A percentile compares a stretch with the other conserved stretches of the same genome.
Conservation (phyloP, 768 basidiomycete species). For the Calocera viscosa region DNA sequence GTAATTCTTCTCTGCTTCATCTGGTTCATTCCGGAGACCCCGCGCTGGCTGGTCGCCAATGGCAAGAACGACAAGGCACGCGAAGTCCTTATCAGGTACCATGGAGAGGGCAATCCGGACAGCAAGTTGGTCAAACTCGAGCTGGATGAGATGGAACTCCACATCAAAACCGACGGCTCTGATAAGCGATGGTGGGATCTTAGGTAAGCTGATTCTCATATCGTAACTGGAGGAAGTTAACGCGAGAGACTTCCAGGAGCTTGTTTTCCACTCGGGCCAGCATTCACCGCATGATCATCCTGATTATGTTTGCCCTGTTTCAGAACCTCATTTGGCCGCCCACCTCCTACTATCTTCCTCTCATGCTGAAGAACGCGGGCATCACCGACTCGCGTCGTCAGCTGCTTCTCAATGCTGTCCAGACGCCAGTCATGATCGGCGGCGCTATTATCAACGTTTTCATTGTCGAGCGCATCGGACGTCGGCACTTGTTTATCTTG, state of each 20-base stretch:
- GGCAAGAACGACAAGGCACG: constrained; percentile 16
- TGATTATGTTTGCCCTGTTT: constrained; percentile 21
- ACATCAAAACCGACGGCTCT: constrained; percentile 18
- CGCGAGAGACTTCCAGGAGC: not conserved
- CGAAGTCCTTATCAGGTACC: constrained; percentile 16
- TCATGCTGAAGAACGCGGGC: constrained; percentile 28
- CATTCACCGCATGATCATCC: constrained; percentile 18
- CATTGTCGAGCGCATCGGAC: constrained; percentile 27
- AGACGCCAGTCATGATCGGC: constrained; percentile 27
- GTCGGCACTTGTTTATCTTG: constrained; percentile 27
- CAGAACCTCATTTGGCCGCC: constrained; percentile 21
- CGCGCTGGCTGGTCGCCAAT: constrained; percentile 42
- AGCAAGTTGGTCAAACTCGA: constrained; percentile 21
- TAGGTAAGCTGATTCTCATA: constrained; percentile 16
- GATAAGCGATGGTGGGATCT: constrained; percentile 24
- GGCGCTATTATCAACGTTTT: constrained; percentile 27
- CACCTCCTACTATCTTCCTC: constrained; percentile 25
- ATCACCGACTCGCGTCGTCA: constrained; percentile 25
- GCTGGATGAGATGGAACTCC: constrained; percentile 22
- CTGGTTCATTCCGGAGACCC: constrained; percentile 67
- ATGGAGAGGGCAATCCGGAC: constrained; percentile 16
- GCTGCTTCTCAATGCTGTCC: constrained; percentile 24
- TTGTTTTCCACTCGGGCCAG: constrained; percentile 18
- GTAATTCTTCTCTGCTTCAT: constrained; percentile 52
- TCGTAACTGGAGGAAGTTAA: not conserved